Evolutionary conservation across 805 yeast species (phyloP).

Genomic region (Cyberlindnera maritima): DNA sequence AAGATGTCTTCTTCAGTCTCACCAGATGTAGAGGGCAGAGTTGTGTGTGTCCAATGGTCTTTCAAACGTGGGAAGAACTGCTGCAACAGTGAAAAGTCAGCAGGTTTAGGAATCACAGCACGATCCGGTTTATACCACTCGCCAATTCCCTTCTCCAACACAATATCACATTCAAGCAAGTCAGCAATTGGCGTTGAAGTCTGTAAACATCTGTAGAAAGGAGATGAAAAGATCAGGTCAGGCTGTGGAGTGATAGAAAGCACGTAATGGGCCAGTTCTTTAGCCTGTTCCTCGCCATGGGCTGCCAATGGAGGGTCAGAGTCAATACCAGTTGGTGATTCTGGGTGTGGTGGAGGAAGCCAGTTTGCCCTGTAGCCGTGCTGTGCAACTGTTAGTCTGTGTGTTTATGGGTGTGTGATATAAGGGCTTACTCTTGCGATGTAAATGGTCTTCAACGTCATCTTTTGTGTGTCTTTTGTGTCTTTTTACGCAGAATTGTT

Average conservation of each 20-base stretch:
- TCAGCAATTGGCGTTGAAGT: slow-evolving; percentile 73
- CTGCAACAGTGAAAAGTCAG: slow-evolving; percentile 44
- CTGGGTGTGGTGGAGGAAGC: slow-evolving; percentile 69
- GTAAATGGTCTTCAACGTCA: slow-evolving; percentile 57
- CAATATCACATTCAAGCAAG: slow-evolving; percentile 53
- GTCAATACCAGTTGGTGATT: slow-evolving; percentile 84
- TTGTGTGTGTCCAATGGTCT: slow-evolving; percentile 49
- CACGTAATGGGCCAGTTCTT: slow-evolving; percentile 66
- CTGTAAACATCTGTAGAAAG: slow-evolving; percentile 87
- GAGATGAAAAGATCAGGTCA: slow-evolving; percentile 70
- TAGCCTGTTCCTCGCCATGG: slow-evolving; percentile 86
- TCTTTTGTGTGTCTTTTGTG: slow-evolving; percentile 16
- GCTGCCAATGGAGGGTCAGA: slow-evolving; percentile 86
- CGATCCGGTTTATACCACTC: slow-evolving; percentile 87
- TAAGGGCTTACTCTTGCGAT: slow-evolving; percentile 49
- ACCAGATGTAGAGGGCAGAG: slow-evolving; percentile 63
- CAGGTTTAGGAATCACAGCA: slow-evolving; percentile 68
- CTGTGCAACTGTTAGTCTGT: slow-evolving; percentile 18
- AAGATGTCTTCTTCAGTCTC: slow-evolving; percentile 75
- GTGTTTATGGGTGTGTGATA: not conserved
- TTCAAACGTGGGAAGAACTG: slow-evolving; percentile 52
- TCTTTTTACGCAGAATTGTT: not conserved
- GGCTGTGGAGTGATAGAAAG: slow-evolving; percentile 55
- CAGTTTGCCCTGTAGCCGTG: slow-evolving; percentile 93
- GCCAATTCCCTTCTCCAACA: slow-evolving; percentile 80